Evolutionary conservation across 176 grass and related monocot species (phyloP).

Genomic region (Avena insularis): DNA sequence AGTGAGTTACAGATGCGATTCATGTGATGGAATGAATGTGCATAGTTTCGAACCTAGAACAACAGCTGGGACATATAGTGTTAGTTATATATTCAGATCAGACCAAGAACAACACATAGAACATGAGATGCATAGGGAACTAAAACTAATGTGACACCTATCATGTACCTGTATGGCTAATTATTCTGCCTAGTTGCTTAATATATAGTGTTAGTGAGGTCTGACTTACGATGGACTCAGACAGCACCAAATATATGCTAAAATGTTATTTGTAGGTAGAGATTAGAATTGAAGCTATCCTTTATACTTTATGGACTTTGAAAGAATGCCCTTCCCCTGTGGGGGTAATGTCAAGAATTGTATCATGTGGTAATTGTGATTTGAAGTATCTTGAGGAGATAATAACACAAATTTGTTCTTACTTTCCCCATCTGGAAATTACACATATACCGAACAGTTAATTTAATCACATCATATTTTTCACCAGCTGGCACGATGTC

Average conservation of each 20-base stretch:
- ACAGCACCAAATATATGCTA: background rate
- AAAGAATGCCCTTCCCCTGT: background rate
- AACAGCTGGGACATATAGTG: background rate
- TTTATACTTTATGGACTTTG: constrained; percentile 5
- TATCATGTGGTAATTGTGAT: background rate
- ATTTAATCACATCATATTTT: background rate
- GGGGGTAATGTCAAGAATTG: background rate
- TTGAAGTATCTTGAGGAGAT: background rate
- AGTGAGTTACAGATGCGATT: background rate
- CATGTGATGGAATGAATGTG: background rate
- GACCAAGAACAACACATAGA: background rate
- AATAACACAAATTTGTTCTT: background rate
- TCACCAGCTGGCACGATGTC: background rate
- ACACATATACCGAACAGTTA: background rate
- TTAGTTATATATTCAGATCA: background rate
- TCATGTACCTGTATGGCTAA: background rate
- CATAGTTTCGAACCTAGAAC: background rate
- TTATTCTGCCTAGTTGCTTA: background rate
- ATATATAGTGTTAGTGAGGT: background rate
- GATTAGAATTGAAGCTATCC: constrained; percentile 17
- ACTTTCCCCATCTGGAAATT: constrained; percentile 2
- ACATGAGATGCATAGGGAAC: background rate
- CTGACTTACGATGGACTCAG: constrained; percentile 5
- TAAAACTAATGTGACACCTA: background rate
- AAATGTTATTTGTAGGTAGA: background rate